Conservation (phyloP, 495 filamentous ascomycete species). For the Neurospora sp. region DNA sequence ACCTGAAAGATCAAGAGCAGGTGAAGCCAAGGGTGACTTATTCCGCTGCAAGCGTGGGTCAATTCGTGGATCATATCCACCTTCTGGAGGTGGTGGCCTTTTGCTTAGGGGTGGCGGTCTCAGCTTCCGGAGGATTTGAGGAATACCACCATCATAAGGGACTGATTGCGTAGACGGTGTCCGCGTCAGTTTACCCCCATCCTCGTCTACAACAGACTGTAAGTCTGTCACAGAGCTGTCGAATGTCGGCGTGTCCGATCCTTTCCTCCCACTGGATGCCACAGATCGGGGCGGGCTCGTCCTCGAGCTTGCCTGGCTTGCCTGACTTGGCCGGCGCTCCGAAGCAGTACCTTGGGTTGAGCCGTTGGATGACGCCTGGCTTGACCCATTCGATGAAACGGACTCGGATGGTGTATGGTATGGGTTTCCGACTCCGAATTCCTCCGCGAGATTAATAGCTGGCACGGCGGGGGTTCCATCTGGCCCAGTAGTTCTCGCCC, state of each 20-base stretch:
- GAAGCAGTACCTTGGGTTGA: background rate
- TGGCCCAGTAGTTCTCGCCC: constrained; percentile 12
- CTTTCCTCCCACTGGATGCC: constrained; percentile 26
- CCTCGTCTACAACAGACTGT: constrained; percentile 36
- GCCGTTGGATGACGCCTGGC: background rate
- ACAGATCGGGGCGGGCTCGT: constrained; percentile 51
- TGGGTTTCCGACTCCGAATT: constrained; percentile 42
- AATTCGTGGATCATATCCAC: constrained; percentile 25
- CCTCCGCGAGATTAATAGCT: constrained; percentile 37
- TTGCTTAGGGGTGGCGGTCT: constrained; percentile 7
- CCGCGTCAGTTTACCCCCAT: constrained; percentile 3
- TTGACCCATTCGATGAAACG: constrained; percentile 56
- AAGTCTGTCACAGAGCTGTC: constrained; percentile 45
- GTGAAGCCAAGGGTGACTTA: constrained; percentile 17
- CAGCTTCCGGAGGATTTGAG: constrained; percentile 6
- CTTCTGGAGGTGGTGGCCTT: constrained; percentile 20
- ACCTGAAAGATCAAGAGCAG: constrained; percentile 4
- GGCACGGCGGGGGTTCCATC: constrained; percentile 23
- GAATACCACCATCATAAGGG: background rate
- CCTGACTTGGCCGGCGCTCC: constrained; percentile 45
- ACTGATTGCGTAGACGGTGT: background rate
- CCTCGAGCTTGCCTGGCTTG: constrained; percentile 60
- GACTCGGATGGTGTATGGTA: constrained; percentile 59
- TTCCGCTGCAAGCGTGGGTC: constrained; percentile 14
- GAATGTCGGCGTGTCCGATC: constrained; percentile 27